A percentile compares a stretch with the other conserved stretches of the same genome.
Evolutionary conservation across 257 asterid species (phyloP).

Genomic region (Nemophila menziesii): DNA sequence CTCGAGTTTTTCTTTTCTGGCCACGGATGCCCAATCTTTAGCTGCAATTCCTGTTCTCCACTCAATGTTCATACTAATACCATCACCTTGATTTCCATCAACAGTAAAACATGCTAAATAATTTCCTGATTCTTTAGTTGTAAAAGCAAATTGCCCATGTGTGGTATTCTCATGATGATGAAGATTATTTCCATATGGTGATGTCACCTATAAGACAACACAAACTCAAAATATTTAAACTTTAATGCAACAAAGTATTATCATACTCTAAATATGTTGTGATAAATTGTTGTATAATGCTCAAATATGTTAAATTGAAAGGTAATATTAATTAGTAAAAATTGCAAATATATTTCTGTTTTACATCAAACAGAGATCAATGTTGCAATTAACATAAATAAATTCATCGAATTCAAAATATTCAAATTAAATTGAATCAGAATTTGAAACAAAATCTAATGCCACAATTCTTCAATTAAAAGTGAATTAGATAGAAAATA

Average conservation of each 20-base stretch:
- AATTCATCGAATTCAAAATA: no score
- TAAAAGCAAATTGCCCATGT: constrained; percentile 41
- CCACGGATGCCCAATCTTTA: constrained; percentile 49
- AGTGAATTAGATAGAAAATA: no score
- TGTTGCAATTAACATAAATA: no score
- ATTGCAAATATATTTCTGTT: no score
- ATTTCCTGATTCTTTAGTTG: constrained; percentile 40
- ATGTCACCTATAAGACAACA: constrained; percentile 33
- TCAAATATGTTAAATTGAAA: no score
- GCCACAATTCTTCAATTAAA: no score
- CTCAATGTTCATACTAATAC: constrained; percentile 33
- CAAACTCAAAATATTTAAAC: background rate
- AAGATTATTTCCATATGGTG: constrained; percentile 41
- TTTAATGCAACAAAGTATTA: background rate
- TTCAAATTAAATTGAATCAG: no score
- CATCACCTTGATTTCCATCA: constrained; percentile 16
- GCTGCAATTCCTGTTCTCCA: constrained; percentile 49
- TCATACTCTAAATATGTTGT: background rate
- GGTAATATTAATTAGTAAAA: no score
- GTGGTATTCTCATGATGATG: constrained; percentile 27
- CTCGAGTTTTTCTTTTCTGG: constrained; percentile 43
- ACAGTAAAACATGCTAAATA: constrained; percentile 42
- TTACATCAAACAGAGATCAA: no score
- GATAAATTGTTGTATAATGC: no score
- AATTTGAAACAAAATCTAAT: no score